These are phyloP conservation scores for Chytriomyces sp. DNA, from an alignment of 192 early-diverging fungal genomes.

Conservation along the genomic window DNA sequence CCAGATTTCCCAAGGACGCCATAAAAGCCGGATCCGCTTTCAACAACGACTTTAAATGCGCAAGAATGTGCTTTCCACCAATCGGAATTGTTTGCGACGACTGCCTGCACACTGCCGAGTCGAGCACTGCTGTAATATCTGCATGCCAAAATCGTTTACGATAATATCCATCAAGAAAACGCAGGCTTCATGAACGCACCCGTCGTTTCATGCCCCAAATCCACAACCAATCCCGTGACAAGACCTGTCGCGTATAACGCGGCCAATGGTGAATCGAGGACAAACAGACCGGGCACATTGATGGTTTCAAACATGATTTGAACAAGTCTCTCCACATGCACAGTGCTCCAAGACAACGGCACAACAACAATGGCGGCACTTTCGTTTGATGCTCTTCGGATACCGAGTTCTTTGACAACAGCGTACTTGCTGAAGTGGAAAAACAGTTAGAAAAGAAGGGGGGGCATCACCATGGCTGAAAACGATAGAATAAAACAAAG, in stretches of 20 bases:
- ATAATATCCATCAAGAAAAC: background rate
- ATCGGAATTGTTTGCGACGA: constrained; percentile 67
- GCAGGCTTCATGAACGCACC: constrained; percentile 47
- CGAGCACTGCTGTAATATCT: constrained; percentile 82
- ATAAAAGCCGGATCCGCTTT: constrained; percentile 17
- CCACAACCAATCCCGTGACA: constrained; percentile 82
- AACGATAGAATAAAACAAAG: background rate
- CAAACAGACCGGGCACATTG: constrained; percentile 81
- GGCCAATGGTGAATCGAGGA: constrained; percentile 84
- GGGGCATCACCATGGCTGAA: background rate
- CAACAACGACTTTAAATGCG: constrained; percentile 50
- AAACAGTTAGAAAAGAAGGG: background rate
- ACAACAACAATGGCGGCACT: constrained; percentile 77
- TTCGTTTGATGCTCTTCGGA: constrained; percentile 77
- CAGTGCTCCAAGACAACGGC: constrained; percentile 82
- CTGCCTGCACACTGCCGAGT: constrained; percentile 68
- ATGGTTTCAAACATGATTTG: constrained; percentile 93
- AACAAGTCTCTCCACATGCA: constrained; percentile 76
- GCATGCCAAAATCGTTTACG: background rate
- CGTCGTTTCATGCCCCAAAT: constrained; percentile 87
- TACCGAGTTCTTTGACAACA: constrained; percentile 75
- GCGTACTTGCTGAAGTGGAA: constrained; percentile 66
- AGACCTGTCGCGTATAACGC: constrained; percentile 79
- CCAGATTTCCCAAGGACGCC: constrained; percentile 40
- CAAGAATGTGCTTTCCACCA: constrained; percentile 73